Evolutionary conservation across 2,329 filamentous ascomycete species (phyloP), one percentile per base, ranked within the genome.

Genomic region (Fusarium aywerte): DNA sequence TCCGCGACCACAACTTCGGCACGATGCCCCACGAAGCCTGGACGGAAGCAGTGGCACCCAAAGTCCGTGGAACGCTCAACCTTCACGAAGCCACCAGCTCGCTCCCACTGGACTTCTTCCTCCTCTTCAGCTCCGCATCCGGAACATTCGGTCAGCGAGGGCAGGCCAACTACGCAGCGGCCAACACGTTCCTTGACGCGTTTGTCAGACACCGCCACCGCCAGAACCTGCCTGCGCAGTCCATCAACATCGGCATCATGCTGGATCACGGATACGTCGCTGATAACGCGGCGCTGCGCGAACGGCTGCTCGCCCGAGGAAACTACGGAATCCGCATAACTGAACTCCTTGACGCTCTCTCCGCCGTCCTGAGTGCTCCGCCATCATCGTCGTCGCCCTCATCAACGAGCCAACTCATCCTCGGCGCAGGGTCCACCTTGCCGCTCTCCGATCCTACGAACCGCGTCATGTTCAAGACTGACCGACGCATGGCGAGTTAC

Each of bases 181-280:
- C 42, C 20, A 55, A 55, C 27, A 48, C 52, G 20, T 55, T 55
- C 43, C 32, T 55, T 25, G 52, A 55, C 18, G 42, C 52, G n/a
- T 55, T 55, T 38, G 40, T 38, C 42, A 31, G 33, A 36, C n/a
- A 47, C 42, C 52, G 52, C 42, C 42, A 47, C 32, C 20, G 32
- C n/a, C 52, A 39, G 33, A 38, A 31, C 42, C 42, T 55, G 25
- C 35, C 52, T 31, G 42, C 32, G 21, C 27, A 36, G 25, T 47
- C 52, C 20, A 45, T 55, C 20, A 39, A 45, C 27, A 38, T 55
- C 25, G 42, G 42, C 20, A 38, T 47, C 27, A 47, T 55, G 42
- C 18, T 31, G 18, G 52, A 47, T 15, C 32, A 39, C 25, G 52
- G 52, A 29, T 55, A 45, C 25, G 42, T 55, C 31, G 50, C 50